phyloP scores from a whole-genome alignment of 345 rosid genomes.

The Euphorbia tirucalli region DNA sequence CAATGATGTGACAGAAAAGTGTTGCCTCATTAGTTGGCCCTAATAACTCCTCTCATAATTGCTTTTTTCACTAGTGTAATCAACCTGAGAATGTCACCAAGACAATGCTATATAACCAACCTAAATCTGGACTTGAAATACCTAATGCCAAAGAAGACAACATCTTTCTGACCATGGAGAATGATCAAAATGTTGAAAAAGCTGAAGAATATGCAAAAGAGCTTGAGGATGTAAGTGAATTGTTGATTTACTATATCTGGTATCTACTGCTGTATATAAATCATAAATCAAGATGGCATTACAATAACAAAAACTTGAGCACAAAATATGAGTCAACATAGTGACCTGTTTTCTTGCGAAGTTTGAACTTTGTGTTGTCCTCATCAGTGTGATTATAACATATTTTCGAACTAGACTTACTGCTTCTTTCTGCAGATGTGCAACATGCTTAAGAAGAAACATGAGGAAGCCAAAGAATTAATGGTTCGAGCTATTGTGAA shows the following conservation, averaged over 20 bases:
- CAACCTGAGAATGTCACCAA: slow-evolving; percentile 23
- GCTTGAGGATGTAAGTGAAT: slow-evolving; percentile 73
- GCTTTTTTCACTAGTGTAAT: slow-evolving; percentile 36
- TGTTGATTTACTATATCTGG: not conserved
- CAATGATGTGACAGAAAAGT: slow-evolving; percentile 3
- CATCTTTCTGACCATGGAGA: slow-evolving; percentile 37
- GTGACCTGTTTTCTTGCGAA: too few species aligned
- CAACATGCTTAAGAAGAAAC: slow-evolving; percentile 74
- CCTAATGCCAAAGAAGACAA: slow-evolving; percentile 42
- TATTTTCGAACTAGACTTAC: not conserved
- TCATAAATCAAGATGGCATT: too few species aligned
- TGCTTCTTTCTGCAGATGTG: slow-evolving; percentile 51
- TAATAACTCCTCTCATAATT: slow-evolving; percentile 14
- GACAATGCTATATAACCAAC: slow-evolving; percentile 23
- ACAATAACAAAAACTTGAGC: too few species aligned
- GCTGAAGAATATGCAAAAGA: slow-evolving; percentile 79
- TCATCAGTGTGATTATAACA: not conserved
- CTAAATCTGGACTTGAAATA: slow-evolving; percentile 27
- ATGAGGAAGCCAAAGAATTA: slow-evolving; percentile 81
- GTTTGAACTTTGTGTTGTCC: not conserved
- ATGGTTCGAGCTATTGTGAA: slow-evolving; percentile 78
- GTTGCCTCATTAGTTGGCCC: not conserved
- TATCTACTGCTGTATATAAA: not conserved
- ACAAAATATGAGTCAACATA: not conserved
- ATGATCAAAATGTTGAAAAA: slow-evolving; percentile 52